A percentile compares a stretch with the other conserved stretches of the same genome.
Conservation (phyloP, 1,284 basidiomycete genomes). For the Mycosarcoma maydis region DNA sequence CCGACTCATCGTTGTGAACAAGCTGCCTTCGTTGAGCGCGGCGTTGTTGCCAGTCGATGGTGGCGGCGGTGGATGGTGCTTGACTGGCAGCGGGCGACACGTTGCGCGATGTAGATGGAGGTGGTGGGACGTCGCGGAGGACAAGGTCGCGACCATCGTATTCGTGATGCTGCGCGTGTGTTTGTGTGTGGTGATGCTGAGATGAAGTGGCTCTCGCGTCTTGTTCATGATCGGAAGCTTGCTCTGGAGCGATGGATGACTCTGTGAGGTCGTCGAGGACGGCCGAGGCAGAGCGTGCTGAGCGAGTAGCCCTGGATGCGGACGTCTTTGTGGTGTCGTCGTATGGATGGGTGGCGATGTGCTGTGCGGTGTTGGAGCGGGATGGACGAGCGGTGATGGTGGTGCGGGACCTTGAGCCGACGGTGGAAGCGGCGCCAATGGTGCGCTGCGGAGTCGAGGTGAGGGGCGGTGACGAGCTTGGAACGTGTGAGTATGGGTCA, state of each 20-base stretch:
- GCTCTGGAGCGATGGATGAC: constrained; percentile 40
- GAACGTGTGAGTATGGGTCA: constrained; percentile 35
- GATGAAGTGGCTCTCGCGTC: background rate
- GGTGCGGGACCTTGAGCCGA: constrained; percentile 39
- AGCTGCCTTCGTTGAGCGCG: constrained; percentile 31
- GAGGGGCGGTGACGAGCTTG: constrained; percentile 37
- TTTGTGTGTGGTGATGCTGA: background rate
- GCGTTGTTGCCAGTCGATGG: constrained; percentile 27
- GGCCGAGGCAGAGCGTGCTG: constrained; percentile 30
- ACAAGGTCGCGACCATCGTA: constrained; percentile 30
- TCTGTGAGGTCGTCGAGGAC: constrained; percentile 44
- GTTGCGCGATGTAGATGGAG: constrained; percentile 6
- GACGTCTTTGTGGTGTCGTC: constrained; percentile 37
- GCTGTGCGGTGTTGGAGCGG: constrained; percentile 13
- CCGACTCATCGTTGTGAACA: constrained; percentile 35
- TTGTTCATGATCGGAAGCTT: constrained; percentile 4
- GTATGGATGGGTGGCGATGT: constrained; percentile 14
- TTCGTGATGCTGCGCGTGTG: background rate
- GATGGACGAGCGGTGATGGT: constrained; percentile 38
- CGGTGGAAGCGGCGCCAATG: constrained; percentile 30
- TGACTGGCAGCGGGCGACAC: constrained; percentile 7
- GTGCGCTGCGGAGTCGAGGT: constrained; percentile 43
- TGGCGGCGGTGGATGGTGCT: background rate
- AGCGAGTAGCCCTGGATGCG: constrained; percentile 21
- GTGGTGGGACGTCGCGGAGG: constrained; percentile 22